A percentile compares a stretch with the other conserved stretches of the same genome.
Evolutionary conservation across 345 rosid genomes (phyloP).

Genomic region (Citrus trifoliata): DNA sequence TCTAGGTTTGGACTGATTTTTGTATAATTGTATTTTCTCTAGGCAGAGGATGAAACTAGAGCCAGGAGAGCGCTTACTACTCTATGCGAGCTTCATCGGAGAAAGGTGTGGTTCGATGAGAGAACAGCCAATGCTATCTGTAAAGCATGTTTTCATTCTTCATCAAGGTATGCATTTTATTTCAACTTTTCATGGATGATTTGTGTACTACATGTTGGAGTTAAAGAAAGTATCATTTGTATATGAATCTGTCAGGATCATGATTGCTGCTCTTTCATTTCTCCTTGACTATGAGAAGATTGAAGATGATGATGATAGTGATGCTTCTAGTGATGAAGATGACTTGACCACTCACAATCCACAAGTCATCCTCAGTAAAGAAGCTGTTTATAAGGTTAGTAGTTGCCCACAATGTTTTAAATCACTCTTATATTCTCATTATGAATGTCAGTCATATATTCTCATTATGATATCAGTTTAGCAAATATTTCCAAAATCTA

Average conservation of each 20-base stretch:
- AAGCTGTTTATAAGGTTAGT: constrained; percentile 78
- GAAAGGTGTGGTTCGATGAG: constrained; percentile 86
- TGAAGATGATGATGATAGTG: constrained; percentile 64
- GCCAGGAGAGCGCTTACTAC: constrained; percentile 77
- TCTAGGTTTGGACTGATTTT: background rate
- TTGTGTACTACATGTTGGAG: background rate
- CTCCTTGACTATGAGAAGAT: constrained; percentile 91
- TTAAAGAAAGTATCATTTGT: constrained; percentile 2
- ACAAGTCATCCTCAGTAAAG: constrained; percentile 55
- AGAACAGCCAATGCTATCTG: constrained; percentile 94
- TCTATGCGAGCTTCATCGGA: constrained; percentile 72
- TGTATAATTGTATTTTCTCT: constrained; percentile 13
- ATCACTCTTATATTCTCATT: background rate
- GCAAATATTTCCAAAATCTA: background rate
- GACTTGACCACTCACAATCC: constrained; percentile 42
- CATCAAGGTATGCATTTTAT: constrained; percentile 54
- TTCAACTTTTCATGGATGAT: background rate
- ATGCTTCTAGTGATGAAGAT: constrained; percentile 72
- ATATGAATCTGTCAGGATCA: constrained; percentile 51
- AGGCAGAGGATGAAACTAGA: constrained; percentile 79
- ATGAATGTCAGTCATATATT: background rate
- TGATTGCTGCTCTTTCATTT: constrained; percentile 72
- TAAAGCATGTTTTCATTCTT: constrained; percentile 79
- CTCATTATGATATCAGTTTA: no score
- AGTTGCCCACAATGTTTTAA: background rate